Base-by-base conservation (phyloP, 805 yeast species). In the Ogataea paradorogensis region DNA sequence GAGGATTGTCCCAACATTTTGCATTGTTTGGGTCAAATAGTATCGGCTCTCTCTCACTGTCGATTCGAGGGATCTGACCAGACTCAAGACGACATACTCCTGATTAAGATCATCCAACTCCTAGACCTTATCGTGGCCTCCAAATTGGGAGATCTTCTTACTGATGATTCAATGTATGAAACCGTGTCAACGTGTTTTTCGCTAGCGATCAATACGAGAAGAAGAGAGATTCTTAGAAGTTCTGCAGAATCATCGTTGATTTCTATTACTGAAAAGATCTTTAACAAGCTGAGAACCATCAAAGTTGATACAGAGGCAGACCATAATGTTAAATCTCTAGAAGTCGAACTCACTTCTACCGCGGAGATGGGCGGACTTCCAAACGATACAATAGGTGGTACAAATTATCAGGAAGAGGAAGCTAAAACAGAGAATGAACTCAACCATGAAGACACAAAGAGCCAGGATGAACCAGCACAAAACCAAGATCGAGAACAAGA, bases 61-160 rank as follows among this genome's bases (percentile, higher is more conserved):
- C 77, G 96, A 32, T 93, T 93, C 59, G 97, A 93, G 67, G 96
- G 96, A 2, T 84, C 93, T 0, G 96, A 90, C 57, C 95, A 88
- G 59, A 75, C 83, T 25, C 83, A 87, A 30, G 98, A 93, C 64
- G 99, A 93, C 59, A 85, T 95, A 0, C 91, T 93, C 3, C 67
- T 93, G 32, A 71, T 91, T 36, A 86, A 86, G 55, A 95, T 93
- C 15, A 74, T 93, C 46, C 70, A 83, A 30, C 67, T 91, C 18
- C 68, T 91, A 51, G 91, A 88, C 50, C 60, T 65, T 15, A 71
- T 90, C 11, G 71, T 89, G 11, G 69, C 72, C 15, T 78, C 90
- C n/a, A 73, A 74, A 1, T 66, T 81, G 31, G 83, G 91, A 16
- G 71, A 70, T 20, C 55, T 77, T n/a, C 65, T 91, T 29, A 78